Evolutionary conservation across 176 grass and related monocot genomes (phyloP).

Genomic region (Neostapfia colusana): DNA sequence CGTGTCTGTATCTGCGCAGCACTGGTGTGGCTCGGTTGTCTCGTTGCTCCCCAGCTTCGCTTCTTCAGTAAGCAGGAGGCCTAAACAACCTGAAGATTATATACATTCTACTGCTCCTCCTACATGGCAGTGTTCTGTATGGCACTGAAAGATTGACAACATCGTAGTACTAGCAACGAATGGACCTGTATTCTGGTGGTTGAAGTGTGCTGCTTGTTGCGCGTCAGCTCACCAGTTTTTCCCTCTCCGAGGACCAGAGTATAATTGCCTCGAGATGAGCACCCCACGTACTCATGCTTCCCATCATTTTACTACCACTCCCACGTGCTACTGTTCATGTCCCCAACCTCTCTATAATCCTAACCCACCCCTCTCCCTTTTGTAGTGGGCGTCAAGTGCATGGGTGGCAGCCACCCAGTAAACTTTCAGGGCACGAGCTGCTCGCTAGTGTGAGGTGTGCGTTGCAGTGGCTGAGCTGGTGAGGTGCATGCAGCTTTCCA

Average conservation of each 20-base stretch:
- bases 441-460: background rate
- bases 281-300: slow-evolving; percentile 30
- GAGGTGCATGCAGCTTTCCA: slow-evolving; percentile 18
- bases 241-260: slow-evolving; percentile 24
- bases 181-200: background rate
- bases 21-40: slow-evolving; percentile 25
- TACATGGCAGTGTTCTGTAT: background rate
- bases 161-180: too few species aligned
- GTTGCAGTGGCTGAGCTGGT: background rate
- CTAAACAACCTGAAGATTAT: background rate
- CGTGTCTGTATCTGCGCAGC: slow-evolving; percentile 27
- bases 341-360: background rate
- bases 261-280: slow-evolving; percentile 46
- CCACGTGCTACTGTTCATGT: background rate
- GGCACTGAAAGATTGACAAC: slow-evolving; percentile 9
- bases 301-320: slow-evolving; percentile 29
- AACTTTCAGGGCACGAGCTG: background rate
- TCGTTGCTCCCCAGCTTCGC: slow-evolving; percentile 18
- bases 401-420: slow-evolving; percentile 34
- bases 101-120: background rate
- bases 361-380: slow-evolving; percentile 12
- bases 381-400: slow-evolving; percentile 36
- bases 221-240: slow-evolving; percentile 16
- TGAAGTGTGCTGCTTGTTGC: background rate
- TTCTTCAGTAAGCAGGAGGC: background rate